Percentiles rank a stretch among this genome's conserved stretches.
Conservation (phyloP, 1,284 basidiomycete species). For the Peniophora sp. region DNA sequence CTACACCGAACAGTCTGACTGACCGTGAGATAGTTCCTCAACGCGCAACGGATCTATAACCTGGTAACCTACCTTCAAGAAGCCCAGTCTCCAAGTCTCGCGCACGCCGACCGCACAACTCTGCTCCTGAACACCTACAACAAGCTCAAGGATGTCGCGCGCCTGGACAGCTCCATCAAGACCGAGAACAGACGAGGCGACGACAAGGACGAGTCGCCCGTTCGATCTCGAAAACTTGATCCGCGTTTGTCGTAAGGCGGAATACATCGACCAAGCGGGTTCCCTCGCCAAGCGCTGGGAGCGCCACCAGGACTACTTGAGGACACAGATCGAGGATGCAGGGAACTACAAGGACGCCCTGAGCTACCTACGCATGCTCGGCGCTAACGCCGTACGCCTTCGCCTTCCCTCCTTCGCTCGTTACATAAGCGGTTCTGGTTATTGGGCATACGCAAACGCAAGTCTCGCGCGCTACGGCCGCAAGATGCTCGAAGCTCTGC, state of each 20-base stretch:
- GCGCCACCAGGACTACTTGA: constrained; percentile 86
- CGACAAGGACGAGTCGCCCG: constrained; percentile 63
- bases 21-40: constrained; percentile 79
- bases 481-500: constrained; percentile 74
- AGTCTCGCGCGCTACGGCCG: constrained; percentile 82
- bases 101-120: constrained; percentile 96
- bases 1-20: neutral
- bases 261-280: constrained; percentile 91
- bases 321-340: constrained; percentile 93
- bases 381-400: constrained; percentile 65
- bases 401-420: constrained; percentile 1
- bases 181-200: constrained; percentile 51
- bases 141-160: constrained; percentile 86
- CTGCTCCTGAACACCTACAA: constrained; percentile 94
- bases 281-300: constrained; percentile 92
- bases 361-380: constrained; percentile 71
- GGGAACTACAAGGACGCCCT: constrained; percentile 80
- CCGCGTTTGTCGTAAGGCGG: constrained; percentile 91
- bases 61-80: constrained; percentile 96
- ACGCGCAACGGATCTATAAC: constrained; percentile 92
- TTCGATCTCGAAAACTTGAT: constrained; percentile 98
- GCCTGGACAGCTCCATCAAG: constrained; percentile 90
- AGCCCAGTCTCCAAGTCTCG: constrained; percentile 81
- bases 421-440: constrained; percentile 2
- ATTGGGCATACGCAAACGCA: constrained; percentile 49